Conservation (phyloP, 2,329 filamentous ascomycete species). For the Scytalidium lignicola region DNA sequence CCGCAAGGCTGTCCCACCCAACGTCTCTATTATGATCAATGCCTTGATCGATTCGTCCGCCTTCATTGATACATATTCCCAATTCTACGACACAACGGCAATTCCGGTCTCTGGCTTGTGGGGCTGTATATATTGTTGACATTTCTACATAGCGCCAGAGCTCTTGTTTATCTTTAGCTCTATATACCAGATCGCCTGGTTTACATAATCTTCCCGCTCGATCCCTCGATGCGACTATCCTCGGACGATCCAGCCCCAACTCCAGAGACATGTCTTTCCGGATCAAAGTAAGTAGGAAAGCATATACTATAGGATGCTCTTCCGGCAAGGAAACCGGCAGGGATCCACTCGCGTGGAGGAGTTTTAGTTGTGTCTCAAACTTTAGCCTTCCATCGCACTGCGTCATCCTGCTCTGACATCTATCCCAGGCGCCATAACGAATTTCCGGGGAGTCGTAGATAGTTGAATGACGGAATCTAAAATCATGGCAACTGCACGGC, state of each 20-base stretch:
- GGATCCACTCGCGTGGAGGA: neutral
- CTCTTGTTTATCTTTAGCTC: neutral
- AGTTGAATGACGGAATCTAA: constrained; percentile 16
- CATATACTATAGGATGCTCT: neutral
- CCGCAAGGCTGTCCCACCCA: neutral
- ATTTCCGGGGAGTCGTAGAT: constrained; percentile 26
- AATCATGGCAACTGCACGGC: constrained; percentile 26
- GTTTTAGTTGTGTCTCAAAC: neutral
- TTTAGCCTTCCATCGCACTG: neutral
- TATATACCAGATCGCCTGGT: neutral
- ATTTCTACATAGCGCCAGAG: neutral
- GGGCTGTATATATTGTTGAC: neutral
- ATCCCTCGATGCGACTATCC: neutral
- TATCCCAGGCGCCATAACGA: constrained; percentile 21
- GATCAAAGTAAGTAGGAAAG: neutral
- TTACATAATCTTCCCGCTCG: neutral
- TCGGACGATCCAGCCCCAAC: neutral
- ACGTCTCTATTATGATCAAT: neutral
- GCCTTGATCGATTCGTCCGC: neutral
- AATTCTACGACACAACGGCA: neutral
- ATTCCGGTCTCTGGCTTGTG: neutral
- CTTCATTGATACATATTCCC: neutral
- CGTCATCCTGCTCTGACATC: constrained; percentile 10
- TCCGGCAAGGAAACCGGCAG: neutral
- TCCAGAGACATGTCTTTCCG: neutral